phyloP scores from a whole-genome alignment of 108 stramenopile species.

The Bacterosira constricta region DNA sequence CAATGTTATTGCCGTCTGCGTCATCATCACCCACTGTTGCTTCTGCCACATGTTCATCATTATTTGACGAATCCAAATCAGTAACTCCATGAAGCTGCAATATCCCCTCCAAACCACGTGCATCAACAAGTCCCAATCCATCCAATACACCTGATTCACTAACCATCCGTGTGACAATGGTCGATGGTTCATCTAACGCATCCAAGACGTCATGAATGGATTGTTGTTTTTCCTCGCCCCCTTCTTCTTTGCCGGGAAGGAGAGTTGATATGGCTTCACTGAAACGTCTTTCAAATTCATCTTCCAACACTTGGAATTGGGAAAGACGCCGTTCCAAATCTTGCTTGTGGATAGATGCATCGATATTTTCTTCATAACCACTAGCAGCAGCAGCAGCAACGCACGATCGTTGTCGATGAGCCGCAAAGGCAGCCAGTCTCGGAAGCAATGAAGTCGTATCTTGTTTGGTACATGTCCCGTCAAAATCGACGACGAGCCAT shows the following conservation, averaged over 20 bases:
- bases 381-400: neutral
- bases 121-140: constrained; percentile 46
- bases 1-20: neutral
- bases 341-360: constrained; percentile 21
- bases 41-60: neutral
- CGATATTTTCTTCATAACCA: neutral
- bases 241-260: neutral
- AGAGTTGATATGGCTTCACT: constrained; percentile 25
- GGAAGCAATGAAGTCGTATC: constrained; percentile 64
- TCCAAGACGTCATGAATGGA: constrained; percentile 50
- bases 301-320: constrained; percentile 39
- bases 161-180: constrained; percentile 54
- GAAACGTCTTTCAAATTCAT: constrained; percentile 52
- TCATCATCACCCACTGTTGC: neutral
- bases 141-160: constrained; percentile 44
- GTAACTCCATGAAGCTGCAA: constrained; percentile 12
- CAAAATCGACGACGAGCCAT: constrained; percentile 62
- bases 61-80: neutral
- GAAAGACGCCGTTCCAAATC: constrained; percentile 41
- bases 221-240: neutral
- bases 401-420: constrained; percentile 33
- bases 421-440: constrained; percentile 42
- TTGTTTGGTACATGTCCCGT: constrained; percentile 52
- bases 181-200: constrained; percentile 56
- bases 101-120: constrained; percentile 29